These are phyloP conservation scores for Agaricus subrufescens DNA, from an alignment of 768 basidiomycete genomes.

Conservation along the genomic window DNA sequence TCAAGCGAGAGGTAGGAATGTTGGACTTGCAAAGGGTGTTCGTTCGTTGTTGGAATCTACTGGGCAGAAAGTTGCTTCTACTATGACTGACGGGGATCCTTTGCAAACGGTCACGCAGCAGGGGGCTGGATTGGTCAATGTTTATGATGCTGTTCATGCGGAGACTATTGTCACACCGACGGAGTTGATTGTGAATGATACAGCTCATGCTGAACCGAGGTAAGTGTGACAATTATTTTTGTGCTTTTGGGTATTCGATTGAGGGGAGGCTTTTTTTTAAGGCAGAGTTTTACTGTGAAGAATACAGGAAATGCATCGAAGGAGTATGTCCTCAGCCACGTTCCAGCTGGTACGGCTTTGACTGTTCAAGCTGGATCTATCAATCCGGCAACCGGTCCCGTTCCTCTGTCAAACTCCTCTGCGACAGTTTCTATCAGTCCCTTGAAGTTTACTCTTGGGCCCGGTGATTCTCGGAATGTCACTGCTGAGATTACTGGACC, in stretches of 20 bases:
- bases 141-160: conserved; percentile 47
- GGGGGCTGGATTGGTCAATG: conserved; percentile 49
- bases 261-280: conserved; percentile 11
- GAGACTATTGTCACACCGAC: conserved; percentile 45
- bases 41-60: conserved; percentile 41
- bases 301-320: conserved; percentile 39
- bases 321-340: conserved; percentile 44
- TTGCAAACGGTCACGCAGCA: conserved; percentile 46
- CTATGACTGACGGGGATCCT: conserved; percentile 38
- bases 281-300: conserved; percentile 41
- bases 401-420: conserved; percentile 36
- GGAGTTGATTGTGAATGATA: conserved; percentile 57
- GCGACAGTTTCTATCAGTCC: conserved; percentile 42
- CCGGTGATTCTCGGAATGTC: conserved; percentile 33
- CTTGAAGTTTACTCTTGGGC: conserved; percentile 36
- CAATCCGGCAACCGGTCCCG: conserved; percentile 39
- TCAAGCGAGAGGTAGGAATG: conserved; percentile 31
- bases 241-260: not conserved
- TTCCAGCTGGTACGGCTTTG: conserved; percentile 53
- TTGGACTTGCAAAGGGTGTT: conserved; percentile 21
- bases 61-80: conserved; percentile 33
- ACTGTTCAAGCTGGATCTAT: conserved; percentile 35
- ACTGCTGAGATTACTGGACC: conserved; percentile 42
- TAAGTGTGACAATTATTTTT: conserved; percentile 18
- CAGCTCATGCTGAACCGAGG: conserved; percentile 40